Evolutionary conservation across 768 basidiomycete species (phyloP).

Genomic region (Pholiota microspora): DNA sequence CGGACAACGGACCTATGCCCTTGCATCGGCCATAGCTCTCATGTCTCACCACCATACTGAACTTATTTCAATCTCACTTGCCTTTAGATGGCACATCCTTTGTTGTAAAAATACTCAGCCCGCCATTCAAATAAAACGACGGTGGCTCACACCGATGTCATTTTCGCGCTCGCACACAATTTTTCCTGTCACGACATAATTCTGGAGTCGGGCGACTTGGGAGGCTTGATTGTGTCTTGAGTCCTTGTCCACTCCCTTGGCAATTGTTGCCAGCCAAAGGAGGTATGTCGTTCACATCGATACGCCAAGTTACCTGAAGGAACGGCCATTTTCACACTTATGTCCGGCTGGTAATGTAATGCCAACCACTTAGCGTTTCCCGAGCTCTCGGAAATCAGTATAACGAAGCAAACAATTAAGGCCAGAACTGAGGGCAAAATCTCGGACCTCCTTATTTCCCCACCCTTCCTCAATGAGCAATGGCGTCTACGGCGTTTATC

Average conservation of each 20-base stretch:
- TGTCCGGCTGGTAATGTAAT: not conserved
- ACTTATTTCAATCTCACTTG: not conserved
- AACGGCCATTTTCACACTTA: not conserved
- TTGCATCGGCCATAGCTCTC: not conserved
- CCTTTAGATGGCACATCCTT: not conserved
- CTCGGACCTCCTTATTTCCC: constrained; percentile 2
- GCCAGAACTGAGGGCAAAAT: constrained; percentile 1
- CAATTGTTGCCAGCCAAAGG: not conserved
- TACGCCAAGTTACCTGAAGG: not conserved
- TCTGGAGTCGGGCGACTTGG: not conserved
- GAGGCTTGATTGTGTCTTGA: not conserved
- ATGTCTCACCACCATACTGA: not conserved
- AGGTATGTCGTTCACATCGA: not conserved
- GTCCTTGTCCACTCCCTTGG: not conserved
- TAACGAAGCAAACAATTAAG: not conserved
- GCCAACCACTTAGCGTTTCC: not conserved
- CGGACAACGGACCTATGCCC: not conserved
- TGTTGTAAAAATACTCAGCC: not conserved
- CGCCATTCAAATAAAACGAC: not conserved
- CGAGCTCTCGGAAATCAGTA: not conserved
- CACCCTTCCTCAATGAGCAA: not conserved
- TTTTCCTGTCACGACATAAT: not conserved
- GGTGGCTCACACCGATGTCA: constrained; percentile 6
- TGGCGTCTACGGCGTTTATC: too few relatives aligned
- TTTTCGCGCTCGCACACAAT: constrained; percentile 3